phyloP scores from a whole-genome alignment of 2,329 filamentous ascomycete species.

The Immersiporthe knoxdaviesiana region DNA sequence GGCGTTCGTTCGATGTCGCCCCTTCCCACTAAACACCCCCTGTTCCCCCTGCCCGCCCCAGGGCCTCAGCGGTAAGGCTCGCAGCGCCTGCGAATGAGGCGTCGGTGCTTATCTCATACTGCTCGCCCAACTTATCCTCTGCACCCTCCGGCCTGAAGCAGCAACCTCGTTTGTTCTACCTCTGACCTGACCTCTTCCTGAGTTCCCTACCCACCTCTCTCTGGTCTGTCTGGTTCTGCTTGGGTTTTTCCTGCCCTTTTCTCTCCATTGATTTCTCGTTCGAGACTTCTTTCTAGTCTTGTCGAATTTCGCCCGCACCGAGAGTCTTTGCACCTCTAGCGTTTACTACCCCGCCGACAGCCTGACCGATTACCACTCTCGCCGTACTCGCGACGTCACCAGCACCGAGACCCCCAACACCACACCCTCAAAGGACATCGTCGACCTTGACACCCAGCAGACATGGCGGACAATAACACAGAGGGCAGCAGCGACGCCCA shows the following conservation, averaged over 20 bases:
- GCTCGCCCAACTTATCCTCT: not conserved
- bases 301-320: not conserved
- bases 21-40: not conserved
- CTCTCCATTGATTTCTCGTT: too few relatives aligned
- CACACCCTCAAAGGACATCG: not conserved
- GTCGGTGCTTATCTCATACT: not conserved
- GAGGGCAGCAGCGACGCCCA: constrained; percentile 68
- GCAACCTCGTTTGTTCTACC: not conserved
- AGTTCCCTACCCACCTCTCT: not conserved
- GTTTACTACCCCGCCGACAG: constrained; percentile 21
- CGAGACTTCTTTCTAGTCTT: not conserved
- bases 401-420: constrained; percentile 2
- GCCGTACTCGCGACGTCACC: constrained; percentile 22
- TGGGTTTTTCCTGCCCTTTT: not conserved
- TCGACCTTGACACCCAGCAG: constrained; percentile 29
- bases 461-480: constrained; percentile 71
- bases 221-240: not conserved
- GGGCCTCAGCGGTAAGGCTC: not conserved
- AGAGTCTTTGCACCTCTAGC: not conserved
- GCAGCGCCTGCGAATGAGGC: not conserved
- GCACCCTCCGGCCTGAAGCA: not conserved
- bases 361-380: not conserved
- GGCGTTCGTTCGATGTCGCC: not conserved
- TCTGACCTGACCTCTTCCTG: not conserved
- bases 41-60: not conserved